Evolutionary conservation across 1,139 yeast species (phyloP).

Genomic region (Nakaseomyces sp.): DNA sequence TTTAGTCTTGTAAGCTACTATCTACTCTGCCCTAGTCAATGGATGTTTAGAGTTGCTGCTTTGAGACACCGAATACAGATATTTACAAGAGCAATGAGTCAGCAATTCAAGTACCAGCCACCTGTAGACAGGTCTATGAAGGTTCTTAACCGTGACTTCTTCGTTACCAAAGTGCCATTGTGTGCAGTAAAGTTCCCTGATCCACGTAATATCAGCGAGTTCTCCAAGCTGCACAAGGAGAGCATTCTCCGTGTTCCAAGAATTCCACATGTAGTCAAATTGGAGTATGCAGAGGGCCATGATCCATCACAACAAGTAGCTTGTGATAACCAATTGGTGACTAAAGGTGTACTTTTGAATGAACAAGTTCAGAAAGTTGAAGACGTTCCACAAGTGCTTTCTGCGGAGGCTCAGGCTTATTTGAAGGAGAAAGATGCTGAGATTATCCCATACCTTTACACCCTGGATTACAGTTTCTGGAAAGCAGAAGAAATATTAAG

Average conservation of each 20-base stretch:
- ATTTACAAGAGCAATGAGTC: neutral
- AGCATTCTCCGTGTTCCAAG: conserved; percentile 58
- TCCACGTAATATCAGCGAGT: conserved; percentile 49
- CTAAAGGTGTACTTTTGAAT: conserved; percentile 57
- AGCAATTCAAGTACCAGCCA: conserved; percentile 33
- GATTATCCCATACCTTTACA: conserved; percentile 46
- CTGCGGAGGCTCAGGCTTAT: conserved; percentile 37
- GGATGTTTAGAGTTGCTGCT: neutral
- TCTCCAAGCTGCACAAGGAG: conserved; percentile 39
- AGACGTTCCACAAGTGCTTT: conserved; percentile 36
- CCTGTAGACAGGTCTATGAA: conserved; percentile 64
- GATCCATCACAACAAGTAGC: conserved; percentile 14
- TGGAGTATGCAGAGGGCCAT: conserved; percentile 25
- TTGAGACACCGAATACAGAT: neutral
- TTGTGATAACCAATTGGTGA: conserved; percentile 26
- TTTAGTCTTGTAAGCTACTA: too few species aligned
- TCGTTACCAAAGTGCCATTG: conserved; percentile 46
- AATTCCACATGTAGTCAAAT: conserved; percentile 53
- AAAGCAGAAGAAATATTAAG: conserved; percentile 74
- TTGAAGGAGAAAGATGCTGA: conserved; percentile 41
- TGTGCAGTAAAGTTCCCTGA: conserved; percentile 64
- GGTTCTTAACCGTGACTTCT: conserved; percentile 55
- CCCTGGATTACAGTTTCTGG: conserved; percentile 73
- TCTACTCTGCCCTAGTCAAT: neutral
- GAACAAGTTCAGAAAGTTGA: conserved; percentile 40